Base-by-base conservation (phyloP, 192 early-diverging fungal species). In the Podila clonocystis region DNA sequence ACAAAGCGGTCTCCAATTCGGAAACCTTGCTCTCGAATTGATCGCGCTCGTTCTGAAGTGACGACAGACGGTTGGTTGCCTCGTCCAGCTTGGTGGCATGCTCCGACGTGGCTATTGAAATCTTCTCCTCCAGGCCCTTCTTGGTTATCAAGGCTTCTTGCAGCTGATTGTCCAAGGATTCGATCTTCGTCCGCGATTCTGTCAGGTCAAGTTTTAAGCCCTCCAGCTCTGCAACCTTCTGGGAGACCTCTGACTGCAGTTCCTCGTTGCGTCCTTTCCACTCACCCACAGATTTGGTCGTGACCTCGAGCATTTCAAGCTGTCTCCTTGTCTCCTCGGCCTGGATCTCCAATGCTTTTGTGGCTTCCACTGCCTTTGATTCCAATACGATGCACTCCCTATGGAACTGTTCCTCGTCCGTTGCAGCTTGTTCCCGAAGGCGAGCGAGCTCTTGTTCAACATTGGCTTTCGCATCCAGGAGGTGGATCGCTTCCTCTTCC, bases 11-110 rank as follows among this genome's bases (percentile, higher is more conserved):
- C 52, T 71, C 68, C n/a, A 76, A 57, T 22, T 69, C 80, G 4
- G 78, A 83, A 26, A 84, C 68, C 63, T 87, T 84, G 13, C 64
- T 57, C 50, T 83, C 57, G 22, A 86, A 68, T 64, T 77, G 70
- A 22, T 75, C 65, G n/a, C 83, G 85, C 62, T 90, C 86, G 0
- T 68, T 62, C 26, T 71, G 70, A 7, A 70, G 49, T 1, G 59
- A 45, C 28, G 74, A 65, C 1, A 72, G 71, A 19, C 83, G 59
- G 5, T 31, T 38, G 17, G 83, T 80, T 0, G 70, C 28, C 13
- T 77, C 59, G 48, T 60, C 70, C 12, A 83, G 33, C 13, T 61
- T 60, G 24, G 36, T 59, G 29, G 57, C 6, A 26, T 59, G 63
- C 8, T 68, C 30, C 12, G 31, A 34, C 17, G 55, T 28, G 20